Evolutionary conservation across 2,329 filamentous ascomycete species (phyloP), one percentile per base, ranked within the genome.

Genomic region (Talaromyces sp.): DNA sequence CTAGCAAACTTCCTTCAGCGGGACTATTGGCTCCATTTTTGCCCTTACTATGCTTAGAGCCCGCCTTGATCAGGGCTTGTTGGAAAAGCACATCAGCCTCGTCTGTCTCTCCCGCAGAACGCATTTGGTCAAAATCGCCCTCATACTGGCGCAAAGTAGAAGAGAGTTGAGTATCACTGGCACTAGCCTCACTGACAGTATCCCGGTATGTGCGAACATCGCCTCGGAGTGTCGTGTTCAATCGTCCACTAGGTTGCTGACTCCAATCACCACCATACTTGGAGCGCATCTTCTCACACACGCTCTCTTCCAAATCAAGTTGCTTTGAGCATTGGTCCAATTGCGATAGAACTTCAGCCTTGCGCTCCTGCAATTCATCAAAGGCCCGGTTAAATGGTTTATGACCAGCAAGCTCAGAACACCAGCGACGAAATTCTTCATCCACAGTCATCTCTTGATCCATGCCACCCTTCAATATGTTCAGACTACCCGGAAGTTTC

Each of bases 211-310:
- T 93, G 56, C 88, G 83, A 48, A 97, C 88, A 68, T 99, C 94
- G 53, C 86, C 87, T 50, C 92, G 84, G 45, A 99, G 76, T 0
- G 93, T 97, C 3, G 89, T 86, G 1, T 93, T 99, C 36, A 99
- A 81, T 51, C 90, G 83, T 29, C 90, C 90, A 69, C 93, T 97
- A 10, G 94, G 94, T 67, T 99, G 94, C 66, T 99, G 94, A 16
- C 91, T 96, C 94, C 94, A 99, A 49, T 97, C 93, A 24, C 82
- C 83, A 50, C 93, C 92, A 70, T 97, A 97, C 71, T 99, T 99
- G 11, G 91, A 95, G 42, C 94, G 85, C 94, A 99, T 99, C 79
- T 97, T 99, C 72, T 99, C 94, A 70, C 94, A 99, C 0, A 97
- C 90, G 51, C 90, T 95, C 75, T 97, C 95, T 72, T 99, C 94